A percentile compares a stretch with the other conserved stretches of the same genome.
phyloP scores from a whole-genome alignment of 805 yeast genomes.

The Candida yuanshanica region DNA sequence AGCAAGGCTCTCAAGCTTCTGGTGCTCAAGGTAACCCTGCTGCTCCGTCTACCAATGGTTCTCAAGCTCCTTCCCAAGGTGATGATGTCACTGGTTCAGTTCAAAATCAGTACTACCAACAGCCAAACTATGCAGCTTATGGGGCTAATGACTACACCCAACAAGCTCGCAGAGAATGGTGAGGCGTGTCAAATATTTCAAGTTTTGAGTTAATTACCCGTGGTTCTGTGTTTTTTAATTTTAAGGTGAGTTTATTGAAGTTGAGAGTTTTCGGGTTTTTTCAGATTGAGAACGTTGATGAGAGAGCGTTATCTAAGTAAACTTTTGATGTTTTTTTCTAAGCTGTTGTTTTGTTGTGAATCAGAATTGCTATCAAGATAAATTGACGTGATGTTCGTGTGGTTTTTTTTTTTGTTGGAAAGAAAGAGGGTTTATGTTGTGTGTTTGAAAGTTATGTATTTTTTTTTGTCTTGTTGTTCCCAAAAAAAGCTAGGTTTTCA shows the following conservation, averaged over 20 bases:
- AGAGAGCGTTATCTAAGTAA: neutral
- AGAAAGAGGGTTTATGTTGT: neutral
- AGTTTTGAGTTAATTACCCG: neutral
- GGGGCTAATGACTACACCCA: conserved; percentile 13
- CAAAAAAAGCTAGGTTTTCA: neutral
- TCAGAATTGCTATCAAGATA: too few relatives aligned
- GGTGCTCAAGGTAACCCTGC: conserved; percentile 8
- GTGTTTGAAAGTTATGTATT: neutral
- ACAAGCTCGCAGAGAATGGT: conserved; percentile 13
- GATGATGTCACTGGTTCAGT: conserved; percentile 18
- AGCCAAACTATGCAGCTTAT: conserved; percentile 17
- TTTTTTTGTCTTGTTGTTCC: neutral
- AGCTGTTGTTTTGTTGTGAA: too few relatives aligned
- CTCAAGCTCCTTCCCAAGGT: conserved; percentile 10
- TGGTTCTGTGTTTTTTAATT: neutral
- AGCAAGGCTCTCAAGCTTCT: conserved; percentile 9
- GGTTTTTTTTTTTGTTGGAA: neutral
- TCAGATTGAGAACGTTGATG: too few relatives aligned
- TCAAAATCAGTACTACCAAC: conserved; percentile 24
- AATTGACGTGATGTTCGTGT: neutral
- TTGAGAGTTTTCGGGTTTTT: neutral
- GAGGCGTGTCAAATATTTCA: neutral
- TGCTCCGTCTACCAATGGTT: conserved; percentile 6
- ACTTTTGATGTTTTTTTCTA: too few relatives aligned
- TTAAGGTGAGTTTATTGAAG: neutral